These are phyloP conservation scores for Penicillium sp. DNA, from an alignment of 2,329 filamentous ascomycete genomes.

Conservation along the genomic window DNA sequence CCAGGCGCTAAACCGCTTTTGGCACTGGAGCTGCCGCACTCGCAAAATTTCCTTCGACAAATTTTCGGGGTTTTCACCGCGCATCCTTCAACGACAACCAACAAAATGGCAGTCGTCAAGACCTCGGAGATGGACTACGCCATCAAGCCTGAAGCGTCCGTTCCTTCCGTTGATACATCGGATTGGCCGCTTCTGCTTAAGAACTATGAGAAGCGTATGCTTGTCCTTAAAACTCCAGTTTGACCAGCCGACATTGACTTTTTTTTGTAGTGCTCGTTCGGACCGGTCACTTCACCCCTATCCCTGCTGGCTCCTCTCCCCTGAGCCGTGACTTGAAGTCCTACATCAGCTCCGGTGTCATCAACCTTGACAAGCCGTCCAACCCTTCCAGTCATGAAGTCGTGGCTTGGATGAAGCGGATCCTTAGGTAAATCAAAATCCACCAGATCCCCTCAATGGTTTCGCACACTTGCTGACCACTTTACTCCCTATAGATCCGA, in stretches of 20 bases:
- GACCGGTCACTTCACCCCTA: slow-evolving; percentile 95
- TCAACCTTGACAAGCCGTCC: slow-evolving; percentile 96
- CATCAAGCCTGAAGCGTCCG: slow-evolving; percentile 87
- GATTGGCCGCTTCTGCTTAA: slow-evolving; percentile 91
- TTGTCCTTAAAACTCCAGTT: slow-evolving; percentile 19
- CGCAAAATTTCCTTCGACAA: slow-evolving; percentile 28
- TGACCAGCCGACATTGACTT: slow-evolving; percentile 13
- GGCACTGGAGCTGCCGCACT: slow-evolving; percentile 26
- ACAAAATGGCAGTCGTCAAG: slow-evolving; percentile 48
- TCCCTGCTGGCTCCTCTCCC: slow-evolving; percentile 86
- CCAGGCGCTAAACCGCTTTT: slow-evolving; percentile 19
- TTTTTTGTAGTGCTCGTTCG: slow-evolving; percentile 67
- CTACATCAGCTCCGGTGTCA: slow-evolving; percentile 95
- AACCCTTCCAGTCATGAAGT: slow-evolving; percentile 99
- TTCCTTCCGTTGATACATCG: slow-evolving; percentile 77
- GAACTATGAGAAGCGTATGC: slow-evolving; percentile 89
- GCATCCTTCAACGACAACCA: slow-evolving; percentile 20
- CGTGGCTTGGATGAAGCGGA: slow-evolving; percentile 98
- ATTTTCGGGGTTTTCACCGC: slow-evolving; percentile 22
- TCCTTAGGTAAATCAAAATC: slow-evolving; percentile 65
- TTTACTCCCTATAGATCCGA: slow-evolving; percentile 60
- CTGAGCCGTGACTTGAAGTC: slow-evolving; percentile 93
- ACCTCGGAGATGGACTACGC: slow-evolving; percentile 68
- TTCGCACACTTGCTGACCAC: slow-evolving; percentile 16
- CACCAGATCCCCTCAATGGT: neutral